phyloP scores from a whole-genome alignment of 495 filamentous ascomycete genomes.

The Viridothelium virens region DNA sequence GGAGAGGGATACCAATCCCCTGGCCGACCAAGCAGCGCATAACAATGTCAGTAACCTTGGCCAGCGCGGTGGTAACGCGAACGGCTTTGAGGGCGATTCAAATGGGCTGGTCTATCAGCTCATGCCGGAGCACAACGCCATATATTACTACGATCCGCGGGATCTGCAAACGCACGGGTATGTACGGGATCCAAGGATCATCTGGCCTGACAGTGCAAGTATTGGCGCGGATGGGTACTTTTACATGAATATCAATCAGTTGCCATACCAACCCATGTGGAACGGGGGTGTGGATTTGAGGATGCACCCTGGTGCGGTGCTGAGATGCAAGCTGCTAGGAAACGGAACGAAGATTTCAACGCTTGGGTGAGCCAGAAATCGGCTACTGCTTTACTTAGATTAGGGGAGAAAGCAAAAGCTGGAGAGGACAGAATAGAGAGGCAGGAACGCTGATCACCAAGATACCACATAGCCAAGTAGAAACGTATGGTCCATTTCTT shows the following conservation, averaged over 20 bases:
- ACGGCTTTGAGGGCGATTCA: slow-evolving; percentile 36
- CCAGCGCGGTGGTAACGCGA: slow-evolving; percentile 36
- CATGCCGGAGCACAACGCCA: slow-evolving; percentile 38
- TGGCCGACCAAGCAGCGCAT: slow-evolving; percentile 34
- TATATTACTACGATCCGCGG: slow-evolving; percentile 33
- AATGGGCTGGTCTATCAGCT: slow-evolving; percentile 38
- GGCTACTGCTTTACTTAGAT: background rate
- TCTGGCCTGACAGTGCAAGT: slow-evolving; percentile 38
- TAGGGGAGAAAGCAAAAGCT: background rate
- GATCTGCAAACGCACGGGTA: slow-evolving; percentile 31
- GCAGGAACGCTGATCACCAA: too few species aligned
- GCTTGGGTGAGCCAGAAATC: slow-evolving; percentile 5
- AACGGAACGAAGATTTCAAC: slow-evolving; percentile 30
- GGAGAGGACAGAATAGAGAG: background rate
- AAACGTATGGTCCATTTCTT: background rate
- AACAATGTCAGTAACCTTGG: slow-evolving; percentile 35
- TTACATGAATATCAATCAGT: slow-evolving; percentile 41
- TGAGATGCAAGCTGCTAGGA: slow-evolving; percentile 27
- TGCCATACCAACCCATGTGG: slow-evolving; percentile 36
- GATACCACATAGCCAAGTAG: too few species aligned
- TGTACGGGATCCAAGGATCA: slow-evolving; percentile 37
- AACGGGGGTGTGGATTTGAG: slow-evolving; percentile 29
- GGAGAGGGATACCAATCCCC: slow-evolving; percentile 24
- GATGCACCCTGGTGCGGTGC: slow-evolving; percentile 27
- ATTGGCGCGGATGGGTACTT: slow-evolving; percentile 37